Evolutionary conservation across 2,329 filamentous ascomycete species (phyloP).

Genomic region (Claviceps fusiformis): DNA sequence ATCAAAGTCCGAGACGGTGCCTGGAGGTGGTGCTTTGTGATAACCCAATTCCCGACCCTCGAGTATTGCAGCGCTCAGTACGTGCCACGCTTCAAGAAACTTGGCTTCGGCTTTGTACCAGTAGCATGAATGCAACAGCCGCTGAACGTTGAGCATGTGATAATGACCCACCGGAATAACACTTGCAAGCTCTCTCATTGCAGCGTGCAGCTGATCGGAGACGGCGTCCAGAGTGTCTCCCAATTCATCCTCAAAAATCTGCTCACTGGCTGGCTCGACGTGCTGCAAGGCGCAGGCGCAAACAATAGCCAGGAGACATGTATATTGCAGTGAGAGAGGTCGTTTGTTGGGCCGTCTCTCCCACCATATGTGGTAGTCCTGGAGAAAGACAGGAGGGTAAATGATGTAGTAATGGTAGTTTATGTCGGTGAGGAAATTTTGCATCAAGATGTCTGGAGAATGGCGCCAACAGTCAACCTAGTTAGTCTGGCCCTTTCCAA

Average conservation of each 20-base stretch:
- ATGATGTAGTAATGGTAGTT: constrained; percentile 22
- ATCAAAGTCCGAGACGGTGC: constrained; percentile 15
- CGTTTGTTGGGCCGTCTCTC: constrained; percentile 8
- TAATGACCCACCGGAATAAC: constrained; percentile 16
- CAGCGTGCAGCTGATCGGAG: constrained; percentile 14
- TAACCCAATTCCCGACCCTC: constrained; percentile 18
- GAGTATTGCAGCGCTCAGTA: constrained; percentile 17
- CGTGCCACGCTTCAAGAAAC: constrained; percentile 19
- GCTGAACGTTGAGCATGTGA: constrained; percentile 16
- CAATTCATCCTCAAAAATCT: constrained; percentile 11
- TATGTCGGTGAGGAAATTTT: constrained; percentile 16
- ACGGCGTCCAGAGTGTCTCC: constrained; percentile 10
- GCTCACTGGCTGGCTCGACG: constrained; percentile 10
- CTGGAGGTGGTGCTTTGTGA: constrained; percentile 10
- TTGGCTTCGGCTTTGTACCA: constrained; percentile 21
- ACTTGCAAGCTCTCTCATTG: constrained; percentile 13
- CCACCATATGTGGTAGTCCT: constrained; percentile 20
- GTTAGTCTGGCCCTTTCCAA: background rate
- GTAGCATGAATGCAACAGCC: constrained; percentile 17
- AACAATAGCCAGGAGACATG: constrained; percentile 16
- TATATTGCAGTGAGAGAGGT: constrained; percentile 16
- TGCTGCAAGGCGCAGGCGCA: constrained; percentile 18
- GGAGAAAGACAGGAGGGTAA: constrained; percentile 16
- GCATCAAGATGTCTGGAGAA: constrained; percentile 15
- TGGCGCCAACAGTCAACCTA: background rate